Evolutionary conservation across 2,329 filamentous ascomycete species (phyloP).

Genomic region (Colletotrichum sp.): DNA sequence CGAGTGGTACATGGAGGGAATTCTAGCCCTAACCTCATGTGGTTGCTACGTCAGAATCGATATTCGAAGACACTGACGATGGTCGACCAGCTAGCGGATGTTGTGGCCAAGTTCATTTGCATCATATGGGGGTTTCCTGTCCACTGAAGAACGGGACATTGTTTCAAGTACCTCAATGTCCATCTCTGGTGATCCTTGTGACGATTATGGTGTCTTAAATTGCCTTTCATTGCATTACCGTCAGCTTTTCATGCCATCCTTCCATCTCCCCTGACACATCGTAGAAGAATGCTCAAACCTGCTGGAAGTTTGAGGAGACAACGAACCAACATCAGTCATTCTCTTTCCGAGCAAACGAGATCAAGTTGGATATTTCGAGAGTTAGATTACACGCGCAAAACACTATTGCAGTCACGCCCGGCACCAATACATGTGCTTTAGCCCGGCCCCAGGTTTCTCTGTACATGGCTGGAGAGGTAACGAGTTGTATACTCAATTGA

Average conservation of each 20-base stretch:
- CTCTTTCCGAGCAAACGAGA: background rate
- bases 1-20: background rate
- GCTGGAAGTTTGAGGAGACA: background rate
- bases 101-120: background rate
- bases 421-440: background rate
- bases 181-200: background rate
- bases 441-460: background rate
- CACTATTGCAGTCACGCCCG: background rate
- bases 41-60: background rate
- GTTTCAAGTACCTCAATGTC: too few relatives aligned
- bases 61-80: background rate
- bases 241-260: background rate
- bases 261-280: background rate
- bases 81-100: background rate
- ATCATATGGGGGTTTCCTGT: background rate
- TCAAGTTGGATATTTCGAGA: background rate
- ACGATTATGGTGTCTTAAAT: background rate
- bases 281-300: background rate
- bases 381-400: background rate
- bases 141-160: background rate
- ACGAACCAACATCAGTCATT: background rate
- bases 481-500: background rate
- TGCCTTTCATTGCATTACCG: background rate
- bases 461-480: background rate
- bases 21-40: background rate